Conservation (phyloP, 1,284 basidiomycete species). For the Trichosporon coremiiforme region DNA sequence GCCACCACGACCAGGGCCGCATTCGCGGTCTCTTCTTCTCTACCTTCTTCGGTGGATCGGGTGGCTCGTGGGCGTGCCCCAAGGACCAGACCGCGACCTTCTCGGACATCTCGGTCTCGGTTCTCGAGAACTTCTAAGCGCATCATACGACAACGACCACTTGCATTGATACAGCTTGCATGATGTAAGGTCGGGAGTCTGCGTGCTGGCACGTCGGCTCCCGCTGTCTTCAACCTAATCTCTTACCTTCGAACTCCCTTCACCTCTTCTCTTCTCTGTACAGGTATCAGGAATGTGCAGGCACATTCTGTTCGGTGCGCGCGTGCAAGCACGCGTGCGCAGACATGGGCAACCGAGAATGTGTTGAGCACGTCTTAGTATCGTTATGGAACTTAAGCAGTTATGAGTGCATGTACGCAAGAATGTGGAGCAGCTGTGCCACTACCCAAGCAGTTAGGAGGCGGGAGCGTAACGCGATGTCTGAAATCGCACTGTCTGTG, state of each 20-base stretch:
- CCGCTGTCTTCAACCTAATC: neutral
- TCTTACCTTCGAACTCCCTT: neutral
- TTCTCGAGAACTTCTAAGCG: slow-evolving; percentile 22
- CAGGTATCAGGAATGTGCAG: slow-evolving; percentile 15
- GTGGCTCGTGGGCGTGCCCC: slow-evolving; percentile 15
- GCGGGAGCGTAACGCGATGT: neutral
- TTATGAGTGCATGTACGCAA: neutral
- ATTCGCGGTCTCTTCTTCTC: slow-evolving; percentile 23
- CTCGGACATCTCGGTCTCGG: slow-evolving; percentile 13
- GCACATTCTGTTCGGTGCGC: neutral
- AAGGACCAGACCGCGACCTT: slow-evolving; percentile 22
- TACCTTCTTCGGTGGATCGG: slow-evolving; percentile 23
- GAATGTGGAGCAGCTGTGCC: neutral
- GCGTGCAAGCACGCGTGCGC: neutral
- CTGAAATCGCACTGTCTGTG: neutral
- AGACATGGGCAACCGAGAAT: neutral
- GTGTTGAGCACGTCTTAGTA: slow-evolving; percentile 16
- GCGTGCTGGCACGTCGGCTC: neutral
- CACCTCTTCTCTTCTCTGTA: neutral
- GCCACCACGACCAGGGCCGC: slow-evolving; percentile 24
- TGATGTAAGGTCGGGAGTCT: neutral
- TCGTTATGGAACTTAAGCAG: slow-evolving; percentile 9
- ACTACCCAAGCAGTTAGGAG: neutral
- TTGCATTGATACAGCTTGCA: slow-evolving; percentile 4
- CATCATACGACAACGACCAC: neutral